Evolutionary conservation across 192 early-diverging fungal genomes (phyloP).

Genomic region (Coemansia nantahalensis): DNA sequence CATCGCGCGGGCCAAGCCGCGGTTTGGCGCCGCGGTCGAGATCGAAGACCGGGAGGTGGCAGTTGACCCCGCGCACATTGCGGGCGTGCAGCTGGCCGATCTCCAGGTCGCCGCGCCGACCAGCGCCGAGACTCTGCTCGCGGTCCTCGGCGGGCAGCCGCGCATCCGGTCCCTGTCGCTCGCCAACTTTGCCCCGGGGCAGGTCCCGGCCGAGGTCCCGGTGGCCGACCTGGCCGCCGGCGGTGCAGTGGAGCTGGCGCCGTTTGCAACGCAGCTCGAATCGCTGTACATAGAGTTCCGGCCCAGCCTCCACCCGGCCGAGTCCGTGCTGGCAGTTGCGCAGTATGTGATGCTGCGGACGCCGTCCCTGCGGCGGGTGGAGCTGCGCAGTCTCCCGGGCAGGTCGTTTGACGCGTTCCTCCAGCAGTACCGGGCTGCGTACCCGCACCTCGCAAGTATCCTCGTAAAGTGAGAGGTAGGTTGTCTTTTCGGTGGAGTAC

Average conservation of each 20-base stretch:
- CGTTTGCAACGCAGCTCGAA: not conserved
- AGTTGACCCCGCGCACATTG: not conserved
- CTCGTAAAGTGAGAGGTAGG: not conserved
- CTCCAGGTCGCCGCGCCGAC: not conserved
- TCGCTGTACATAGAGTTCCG: not conserved
- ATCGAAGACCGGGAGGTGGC: not conserved
- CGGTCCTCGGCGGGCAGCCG: not conserved
- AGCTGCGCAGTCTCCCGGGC: not conserved
- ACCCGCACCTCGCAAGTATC: conserved; percentile 1
- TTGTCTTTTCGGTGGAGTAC: too few relatives aligned
- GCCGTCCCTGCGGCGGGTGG: not conserved
- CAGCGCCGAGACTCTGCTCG: not conserved
- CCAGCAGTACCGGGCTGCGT: not conserved
- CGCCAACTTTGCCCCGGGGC: not conserved
- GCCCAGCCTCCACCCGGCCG: not conserved
- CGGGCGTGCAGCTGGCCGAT: not conserved
- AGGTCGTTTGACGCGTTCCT: not conserved
- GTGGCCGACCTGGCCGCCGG: not conserved
- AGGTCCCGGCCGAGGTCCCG: not conserved
- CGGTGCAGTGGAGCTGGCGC: not conserved
- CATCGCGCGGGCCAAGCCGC: not conserved
- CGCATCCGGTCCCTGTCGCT: not conserved
- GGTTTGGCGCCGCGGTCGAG: not conserved
- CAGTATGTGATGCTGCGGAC: not conserved
- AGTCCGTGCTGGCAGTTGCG: not conserved